Evolutionary conservation across 768 basidiomycete genomes (phyloP), one percentile per base, ranked within the genome.

Genomic region (Ephemerocybe angulata): DNA sequence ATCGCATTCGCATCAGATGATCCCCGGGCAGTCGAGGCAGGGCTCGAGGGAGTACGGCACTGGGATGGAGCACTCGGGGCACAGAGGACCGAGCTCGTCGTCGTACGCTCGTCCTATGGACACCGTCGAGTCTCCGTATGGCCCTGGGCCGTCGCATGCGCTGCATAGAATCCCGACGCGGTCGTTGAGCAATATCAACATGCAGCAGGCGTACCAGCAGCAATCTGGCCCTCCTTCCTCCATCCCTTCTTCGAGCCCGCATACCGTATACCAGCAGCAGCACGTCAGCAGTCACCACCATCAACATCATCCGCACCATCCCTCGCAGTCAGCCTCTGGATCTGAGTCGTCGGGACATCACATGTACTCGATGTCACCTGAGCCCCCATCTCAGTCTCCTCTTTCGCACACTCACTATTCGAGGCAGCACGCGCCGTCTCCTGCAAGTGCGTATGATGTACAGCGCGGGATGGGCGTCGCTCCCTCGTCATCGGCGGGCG

Each of bases 201-300:
- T 59, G 33, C 68, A 59, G 51, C 67, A 57, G 55, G 64, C 51
- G 48, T 62, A 57, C 60, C 65, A 48, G 24, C 67, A 53, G 8
- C 67, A 38, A 4, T 5, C 51, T 4, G 47, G 51, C 13, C 52
- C 58, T 15, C 50, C 55, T 27, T 63, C 49, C 21, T 41, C 35
- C 25, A 44, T n/a, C 42, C 41, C 30, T 31, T 42, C 27, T 46
- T 52, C 43, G 25, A 13, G 15, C 7, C 21, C 38, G n/a, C 38
- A 41, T 19, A 43, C 21, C 25, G 58, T 54, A 29, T 40, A 35
- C 49, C 55, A 15, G 30, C 51, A 41, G 28, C 55, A 41, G 30
- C 49, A 42, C 21, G 56, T 55, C 7, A 40, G 47, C 27, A 33
- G 49, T 4, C 40, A 50, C 40, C 58, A 52, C 3, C 57, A 62